phyloP scores from a whole-genome alignment of 441 rosid genomes.

The Jatropha podagrica region DNA sequence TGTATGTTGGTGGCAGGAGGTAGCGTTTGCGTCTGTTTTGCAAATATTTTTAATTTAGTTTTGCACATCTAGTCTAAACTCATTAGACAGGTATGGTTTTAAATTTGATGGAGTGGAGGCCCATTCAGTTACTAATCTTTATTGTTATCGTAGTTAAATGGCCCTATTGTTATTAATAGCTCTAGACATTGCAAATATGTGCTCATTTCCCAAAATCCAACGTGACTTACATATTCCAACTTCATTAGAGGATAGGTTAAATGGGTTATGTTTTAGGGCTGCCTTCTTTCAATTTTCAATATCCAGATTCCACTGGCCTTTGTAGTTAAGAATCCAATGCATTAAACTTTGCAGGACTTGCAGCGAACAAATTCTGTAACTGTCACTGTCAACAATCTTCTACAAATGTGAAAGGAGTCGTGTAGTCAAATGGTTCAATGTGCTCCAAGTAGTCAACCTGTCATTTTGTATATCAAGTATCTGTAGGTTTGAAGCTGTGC shows the following conservation, averaged over 20 bases:
- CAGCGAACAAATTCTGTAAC: conserved; percentile 90
- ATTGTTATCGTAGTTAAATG: neutral
- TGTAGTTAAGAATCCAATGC: conserved; percentile 10
- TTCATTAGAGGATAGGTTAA: neutral
- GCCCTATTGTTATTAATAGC: neutral
- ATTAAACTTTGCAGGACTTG: conserved; percentile 56
- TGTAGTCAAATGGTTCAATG: neutral
- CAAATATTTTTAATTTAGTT: neutral
- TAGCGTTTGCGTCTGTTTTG: neutral
- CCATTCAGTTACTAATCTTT: neutral
- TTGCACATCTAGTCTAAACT: conserved; percentile 2
- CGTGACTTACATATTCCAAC: neutral
- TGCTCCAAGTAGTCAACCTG: conserved; percentile 11
- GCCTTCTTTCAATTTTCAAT: neutral
- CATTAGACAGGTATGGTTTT: neutral
- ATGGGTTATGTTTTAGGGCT: neutral
- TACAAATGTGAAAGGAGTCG: conserved; percentile 64
- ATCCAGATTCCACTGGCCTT: neutral
- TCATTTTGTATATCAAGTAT: conserved; percentile 18
- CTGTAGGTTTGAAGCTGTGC: conserved; percentile 28
- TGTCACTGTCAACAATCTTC: conserved; percentile 96
- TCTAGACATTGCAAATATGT: conserved; percentile 1
- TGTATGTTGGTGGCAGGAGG: neutral
- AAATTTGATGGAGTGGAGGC: neutral
- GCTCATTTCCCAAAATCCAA: neutral